Conservation (phyloP, 1,284 basidiomycete genomes). For the Malassezia restricta region DNA sequence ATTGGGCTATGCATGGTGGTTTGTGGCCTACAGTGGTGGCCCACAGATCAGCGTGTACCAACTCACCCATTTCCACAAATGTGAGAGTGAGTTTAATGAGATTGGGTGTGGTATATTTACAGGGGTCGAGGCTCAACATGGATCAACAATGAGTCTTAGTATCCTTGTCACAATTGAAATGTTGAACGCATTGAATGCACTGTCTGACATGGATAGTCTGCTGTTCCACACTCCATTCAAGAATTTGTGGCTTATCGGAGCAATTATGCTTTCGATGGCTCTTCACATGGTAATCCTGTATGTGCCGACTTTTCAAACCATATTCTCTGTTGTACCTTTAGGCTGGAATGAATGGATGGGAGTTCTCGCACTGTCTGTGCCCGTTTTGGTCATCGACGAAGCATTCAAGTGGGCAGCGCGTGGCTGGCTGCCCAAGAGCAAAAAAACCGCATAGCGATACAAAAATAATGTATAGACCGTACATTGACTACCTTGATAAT, state of each 20-base stretch:
- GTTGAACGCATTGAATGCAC: conserved; percentile 98
- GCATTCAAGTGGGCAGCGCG: conserved; percentile 66
- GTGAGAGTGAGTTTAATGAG: conserved; percentile 61
- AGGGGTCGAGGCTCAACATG: conserved; percentile 64
- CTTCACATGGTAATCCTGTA: conserved; percentile 53
- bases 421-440: not conserved
- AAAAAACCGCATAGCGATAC: not conserved
- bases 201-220: conserved; percentile 93
- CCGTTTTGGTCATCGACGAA: conserved; percentile 83
- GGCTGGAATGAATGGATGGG: conserved; percentile 89
- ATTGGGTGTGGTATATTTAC: conserved; percentile 91
- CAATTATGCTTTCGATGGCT: conserved; percentile 72
- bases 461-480: not conserved
- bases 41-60: conserved; percentile 88
- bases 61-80: conserved; percentile 59
- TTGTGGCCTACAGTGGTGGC: conserved; percentile 73
- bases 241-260: conserved; percentile 63
- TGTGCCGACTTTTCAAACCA: conserved; percentile 32
- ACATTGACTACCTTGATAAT: no score
- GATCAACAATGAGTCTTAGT: conserved; percentile 83
- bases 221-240: conserved; percentile 79
- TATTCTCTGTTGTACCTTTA: conserved; percentile 77
- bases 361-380: conserved; percentile 75
- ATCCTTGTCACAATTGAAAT: conserved; percentile 90
- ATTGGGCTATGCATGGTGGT: conserved; percentile 98